Evolutionary conservation across 2,329 filamentous ascomycete genomes (phyloP).

Genomic region (Cladobotryum mycophilum): DNA sequence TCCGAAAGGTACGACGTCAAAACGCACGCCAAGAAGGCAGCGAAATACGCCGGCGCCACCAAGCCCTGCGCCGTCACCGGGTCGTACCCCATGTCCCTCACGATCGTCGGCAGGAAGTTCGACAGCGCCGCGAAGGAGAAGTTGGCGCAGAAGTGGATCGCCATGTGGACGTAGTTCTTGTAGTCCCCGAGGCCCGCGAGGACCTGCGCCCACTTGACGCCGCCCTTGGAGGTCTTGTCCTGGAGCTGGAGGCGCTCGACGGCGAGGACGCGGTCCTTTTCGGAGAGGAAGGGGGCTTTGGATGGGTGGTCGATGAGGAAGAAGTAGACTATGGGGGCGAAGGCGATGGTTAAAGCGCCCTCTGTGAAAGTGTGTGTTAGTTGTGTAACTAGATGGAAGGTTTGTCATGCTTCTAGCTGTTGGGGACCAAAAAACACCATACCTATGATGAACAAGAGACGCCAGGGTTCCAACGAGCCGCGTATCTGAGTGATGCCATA

Average conservation of each 20-base stretch:
- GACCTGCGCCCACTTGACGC: conserved; percentile 40
- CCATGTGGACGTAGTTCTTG: conserved; percentile 43
- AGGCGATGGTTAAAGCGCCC: conserved; percentile 52
- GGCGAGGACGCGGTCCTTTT: conserved; percentile 53
- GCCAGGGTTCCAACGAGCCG: conserved; percentile 54
- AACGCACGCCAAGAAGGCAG: conserved; percentile 59
- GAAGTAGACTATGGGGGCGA: conserved; percentile 49
- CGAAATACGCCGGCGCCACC: conserved; percentile 63
- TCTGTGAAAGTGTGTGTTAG: conserved; percentile 24
- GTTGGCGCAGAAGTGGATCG: conserved; percentile 38
- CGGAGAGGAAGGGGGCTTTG: conserved; percentile 47
- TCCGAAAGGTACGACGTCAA: conserved; percentile 59
- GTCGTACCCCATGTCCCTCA: conserved; percentile 61
- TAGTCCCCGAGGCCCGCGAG: conserved; percentile 39
- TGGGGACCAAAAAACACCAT: background rate
- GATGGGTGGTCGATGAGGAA: conserved; percentile 47
- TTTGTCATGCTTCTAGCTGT: background rate
- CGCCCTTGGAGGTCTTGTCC: conserved; percentile 40
- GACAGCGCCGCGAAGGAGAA: conserved; percentile 38
- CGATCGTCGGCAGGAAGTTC: conserved; percentile 58
- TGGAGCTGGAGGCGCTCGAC: conserved; percentile 41
- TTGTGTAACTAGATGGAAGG: background rate
- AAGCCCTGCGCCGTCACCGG: conserved; percentile 63
- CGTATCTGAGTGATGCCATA: conserved; percentile 58
- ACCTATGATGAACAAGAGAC: conserved; percentile 56